Evolutionary conservation across 2,329 filamentous ascomycete species (phyloP), one percentile per base, ranked within the genome.

Genomic region (Aspergillus jensenii): DNA sequence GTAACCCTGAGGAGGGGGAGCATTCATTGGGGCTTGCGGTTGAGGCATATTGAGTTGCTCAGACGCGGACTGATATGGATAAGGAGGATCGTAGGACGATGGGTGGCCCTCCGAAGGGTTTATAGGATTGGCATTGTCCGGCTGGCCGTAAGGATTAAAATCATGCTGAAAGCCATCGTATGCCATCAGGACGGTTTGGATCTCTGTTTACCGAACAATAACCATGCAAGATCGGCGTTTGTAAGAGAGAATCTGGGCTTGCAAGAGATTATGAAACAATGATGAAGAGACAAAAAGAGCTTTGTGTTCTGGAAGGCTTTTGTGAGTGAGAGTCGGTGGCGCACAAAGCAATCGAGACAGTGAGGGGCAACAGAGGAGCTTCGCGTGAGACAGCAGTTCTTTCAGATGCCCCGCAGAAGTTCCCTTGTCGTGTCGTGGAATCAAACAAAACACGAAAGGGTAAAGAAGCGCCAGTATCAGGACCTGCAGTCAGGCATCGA

Each of bases 161-260:
- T 54, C 65, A 50, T 63, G 53, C 64, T 73, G 73, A 61, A 76
- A 77, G 58, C 71, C 71, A 68, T 79, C 73, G 69, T 79, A 78
- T 52, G 76, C 75, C 75, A 78, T 79, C 50, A 44, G 51, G 56
- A 55, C 21, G 11, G 37, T 44, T 37, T 46, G 33, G 54, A 52
- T 33, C 43, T 55, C 57, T 33, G 48, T 53, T 47, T 58, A 39
- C 50, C 40, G 25, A 44, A 25, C 37, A 44, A 25, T 41, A 40
- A 56, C 52, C 43, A 45, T 41, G 25, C 39, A 45, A 46, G 12
- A 33, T 25, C 27, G 37, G 17, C 15, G 21, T 45, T 53, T 45
- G 15, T 39, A 37, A 15, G 17, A 50, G 12, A 6, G 35, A 33
- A 27, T 19, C 40, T 41, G 8, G 27, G 25, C 37, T 44, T 12